phyloP scores from a whole-genome alignment of 306 rosid species.

The Abrus precatorius region DNA sequence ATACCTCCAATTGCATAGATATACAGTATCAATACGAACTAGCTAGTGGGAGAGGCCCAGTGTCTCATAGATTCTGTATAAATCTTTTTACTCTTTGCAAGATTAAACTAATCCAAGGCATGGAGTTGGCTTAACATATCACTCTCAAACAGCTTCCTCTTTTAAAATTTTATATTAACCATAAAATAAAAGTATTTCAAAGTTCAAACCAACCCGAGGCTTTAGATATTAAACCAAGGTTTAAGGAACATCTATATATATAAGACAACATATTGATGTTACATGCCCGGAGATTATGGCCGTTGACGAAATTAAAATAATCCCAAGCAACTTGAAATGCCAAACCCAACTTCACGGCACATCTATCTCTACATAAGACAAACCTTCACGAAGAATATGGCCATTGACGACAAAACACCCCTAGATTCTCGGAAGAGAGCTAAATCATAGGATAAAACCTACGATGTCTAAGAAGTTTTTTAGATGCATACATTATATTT shows the following conservation, averaged over 20 bases:
- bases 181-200: not conserved
- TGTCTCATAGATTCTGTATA: not conserved
- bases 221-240: constrained; percentile 10
- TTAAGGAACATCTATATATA: not conserved
- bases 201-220: not conserved
- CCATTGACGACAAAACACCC: constrained; percentile 32
- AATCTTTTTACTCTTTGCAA: not conserved
- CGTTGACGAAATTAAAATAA: not conserved
- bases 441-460: constrained; percentile 10
- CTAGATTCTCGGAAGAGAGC: constrained; percentile 40
- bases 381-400: not conserved
- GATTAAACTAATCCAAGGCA: not conserved
- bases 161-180: not conserved
- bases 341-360: constrained; percentile 16
- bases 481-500: not conserved
- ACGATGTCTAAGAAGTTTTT: not conserved
- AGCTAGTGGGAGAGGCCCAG: not conserved
- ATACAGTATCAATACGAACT: not conserved
- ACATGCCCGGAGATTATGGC: not conserved
- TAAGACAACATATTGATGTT: not conserved
- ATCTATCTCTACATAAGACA: not conserved
- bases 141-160: not conserved
- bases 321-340: constrained; percentile 22
- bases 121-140: not conserved
- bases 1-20: not conserved